Evolutionary conservation across 192 early-diverging fungal genomes (phyloP), one percentile per base, ranked within the genome.

Genomic region (Rhizophagus clarus): DNA sequence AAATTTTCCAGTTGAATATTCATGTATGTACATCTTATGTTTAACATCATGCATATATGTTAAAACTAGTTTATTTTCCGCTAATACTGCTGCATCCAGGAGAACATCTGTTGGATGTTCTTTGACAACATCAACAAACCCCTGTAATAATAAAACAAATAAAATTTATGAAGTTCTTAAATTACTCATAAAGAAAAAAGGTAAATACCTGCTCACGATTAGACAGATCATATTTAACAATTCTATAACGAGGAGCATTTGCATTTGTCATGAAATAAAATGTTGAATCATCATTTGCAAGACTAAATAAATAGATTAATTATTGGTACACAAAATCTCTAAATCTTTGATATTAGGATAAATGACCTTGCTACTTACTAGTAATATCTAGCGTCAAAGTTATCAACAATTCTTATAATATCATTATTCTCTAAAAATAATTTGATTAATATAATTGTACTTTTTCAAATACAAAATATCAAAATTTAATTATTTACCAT

Each of bases 11-110:
- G 85, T 87, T 24, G 62, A 68, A 51, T 91, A 72, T 34, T 85
- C 81, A 77, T 88, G 77, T 17, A 94, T 70, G 29, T 79, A 82
- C 31, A 83, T 83, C 69, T 72, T 84, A 74, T 81, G 79, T 84
- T 91, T 90, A 12, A 92, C 92, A 84, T 94, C 89, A 79, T 86
- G 87, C 74, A 93, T 81, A 81, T 92, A 91, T 2, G 83, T 79
- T 28, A 91, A 63, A 34, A 94, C 67, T 37, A 94, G 81, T 72
- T 91, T 89, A 80, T 91, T 84, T 37, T 84, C 74, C 75, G 90
- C 82, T 8, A 89, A 84, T 26, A 91, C 89, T 20, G 24, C 28
- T 49, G 72, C 77, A 47, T 42, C 70, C 4, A 70, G 81, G 24
- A 93, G 80, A 3, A 89, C 83, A 75, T 89, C 90, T 37, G 87